Evolutionary conservation across 2,329 filamentous ascomycete species (phyloP).

Genomic region (Curvularia lunata): DNA sequence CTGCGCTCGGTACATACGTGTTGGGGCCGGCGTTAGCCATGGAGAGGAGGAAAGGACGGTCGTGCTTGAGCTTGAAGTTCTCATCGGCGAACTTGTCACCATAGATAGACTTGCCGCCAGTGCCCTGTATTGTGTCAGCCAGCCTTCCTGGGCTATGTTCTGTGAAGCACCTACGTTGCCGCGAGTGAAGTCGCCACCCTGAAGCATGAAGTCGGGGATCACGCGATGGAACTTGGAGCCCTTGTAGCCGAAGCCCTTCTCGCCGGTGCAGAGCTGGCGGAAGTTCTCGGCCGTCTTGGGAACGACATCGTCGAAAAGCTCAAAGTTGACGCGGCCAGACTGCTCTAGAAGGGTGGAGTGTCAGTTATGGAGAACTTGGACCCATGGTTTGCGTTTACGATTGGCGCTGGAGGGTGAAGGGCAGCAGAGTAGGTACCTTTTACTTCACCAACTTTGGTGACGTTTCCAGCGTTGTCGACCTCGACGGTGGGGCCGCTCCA

Average conservation of each 20-base stretch:
- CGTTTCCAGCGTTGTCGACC: slow-evolving; percentile 62
- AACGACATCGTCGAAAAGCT: slow-evolving; percentile 82
- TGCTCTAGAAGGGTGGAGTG: slow-evolving; percentile 61
- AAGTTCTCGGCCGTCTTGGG: slow-evolving; percentile 91
- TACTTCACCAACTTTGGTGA: slow-evolving; percentile 53
- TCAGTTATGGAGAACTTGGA: slow-evolving; percentile 26
- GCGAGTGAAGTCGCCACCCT: slow-evolving; percentile 94
- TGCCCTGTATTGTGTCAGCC: slow-evolving; percentile 65
- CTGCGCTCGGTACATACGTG: slow-evolving; percentile 64
- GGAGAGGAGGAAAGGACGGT: slow-evolving; percentile 78
- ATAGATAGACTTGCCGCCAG: slow-evolving; percentile 92
- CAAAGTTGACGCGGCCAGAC: slow-evolving; percentile 82
- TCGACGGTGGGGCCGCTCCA: slow-evolving; percentile 77
- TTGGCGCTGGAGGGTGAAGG: background rate
- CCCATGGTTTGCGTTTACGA: background rate
- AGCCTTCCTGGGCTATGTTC: slow-evolving; percentile 9
- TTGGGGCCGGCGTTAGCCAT: slow-evolving; percentile 97
- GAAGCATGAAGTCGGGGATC: slow-evolving; percentile 93
- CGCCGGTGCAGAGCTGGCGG: slow-evolving; percentile 78
- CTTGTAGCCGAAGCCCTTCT: slow-evolving; percentile 83
- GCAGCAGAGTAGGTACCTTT: slow-evolving; percentile 61
- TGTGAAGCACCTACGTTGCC: slow-evolving; percentile 71
- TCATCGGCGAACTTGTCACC: slow-evolving; percentile 93
- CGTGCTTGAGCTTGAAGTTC: slow-evolving; percentile 83
- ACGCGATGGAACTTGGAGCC: slow-evolving; percentile 90